Evolutionary conservation across 2,329 filamentous ascomycete genomes (phyloP), one percentile per base, ranked within the genome.

Genomic region (Seiridium cupressi): DNA sequence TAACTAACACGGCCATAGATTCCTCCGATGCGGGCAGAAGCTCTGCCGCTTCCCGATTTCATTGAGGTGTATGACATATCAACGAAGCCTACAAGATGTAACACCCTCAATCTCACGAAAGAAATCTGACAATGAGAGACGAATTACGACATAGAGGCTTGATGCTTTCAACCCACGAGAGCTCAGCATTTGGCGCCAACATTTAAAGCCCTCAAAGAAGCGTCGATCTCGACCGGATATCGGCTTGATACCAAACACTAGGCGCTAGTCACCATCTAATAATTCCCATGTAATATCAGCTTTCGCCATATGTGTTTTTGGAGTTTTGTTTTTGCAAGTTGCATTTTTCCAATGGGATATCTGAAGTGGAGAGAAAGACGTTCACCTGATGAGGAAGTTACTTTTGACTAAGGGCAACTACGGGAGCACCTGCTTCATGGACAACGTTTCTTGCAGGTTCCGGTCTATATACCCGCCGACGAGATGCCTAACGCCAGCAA

Each of bases 111-210:
- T 66, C 62, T 65, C 62, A 64, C 61, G 64, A 69, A 26, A 26
- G 18, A 26, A 61, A 64, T 65, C 55, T 60, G 58, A 62, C 67
- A 65, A 73, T 64, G 71, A 73, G 70, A 72, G 69, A 73, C 67
- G 71, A 73, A 63, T 73, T 71, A 73, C 66, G 71, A 73, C 65
- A 71, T 72, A 72, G 69, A 72, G 47, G 61, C 60, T 67, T 69
- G 66, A 64, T 65, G 56, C 64, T 65, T 68, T 64, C 60, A 63
- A 18, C 34, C 32, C 10, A 18, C 32, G 49, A 53, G 38, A 53
- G 34, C 49, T 53, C 49, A 36, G 61, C 62, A 60, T 63, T 59
- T 61, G 56, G 62, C 61, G 61, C 59, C 62, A 61, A 61, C 44
- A 60, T 56, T 51, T 53, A 51, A 51, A 60, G 56, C 54, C 49